Percentiles rank a stretch among this genome's conserved stretches.
Evolutionary conservation across 768 basidiomycete species (phyloP).

Genomic region (Hirschioporus abietinus): DNA sequence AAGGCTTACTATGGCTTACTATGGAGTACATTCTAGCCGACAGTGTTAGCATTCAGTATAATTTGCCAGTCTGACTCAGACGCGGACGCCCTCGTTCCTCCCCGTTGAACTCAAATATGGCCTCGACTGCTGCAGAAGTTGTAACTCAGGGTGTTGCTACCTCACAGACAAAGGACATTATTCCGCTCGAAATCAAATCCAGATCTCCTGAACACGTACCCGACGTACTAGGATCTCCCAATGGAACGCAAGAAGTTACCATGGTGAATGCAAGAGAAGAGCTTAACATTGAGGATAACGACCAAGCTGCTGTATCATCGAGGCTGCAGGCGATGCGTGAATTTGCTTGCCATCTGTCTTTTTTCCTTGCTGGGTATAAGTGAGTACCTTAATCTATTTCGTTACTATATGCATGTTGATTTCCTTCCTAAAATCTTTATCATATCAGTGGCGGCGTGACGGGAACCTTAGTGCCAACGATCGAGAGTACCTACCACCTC

Average conservation of each 20-base stretch:
- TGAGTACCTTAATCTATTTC: conserved; percentile 9
- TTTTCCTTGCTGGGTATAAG: conserved; percentile 26
- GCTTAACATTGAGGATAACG: not conserved
- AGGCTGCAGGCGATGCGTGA: not conserved
- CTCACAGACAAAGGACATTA: not conserved
- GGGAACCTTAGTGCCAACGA: conserved; percentile 21
- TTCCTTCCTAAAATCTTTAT: not conserved
- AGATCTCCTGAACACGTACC: not conserved
- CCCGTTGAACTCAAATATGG: too few relatives aligned
- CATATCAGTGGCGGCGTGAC: conserved; percentile 20
- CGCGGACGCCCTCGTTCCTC: too few relatives aligned
- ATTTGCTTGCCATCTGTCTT: not conserved
- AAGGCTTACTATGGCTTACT: too few relatives aligned
- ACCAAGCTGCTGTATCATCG: not conserved
- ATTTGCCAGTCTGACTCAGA: too few relatives aligned
- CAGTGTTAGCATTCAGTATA: too few relatives aligned
- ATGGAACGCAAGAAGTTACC: too few relatives aligned
- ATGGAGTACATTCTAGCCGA: too few relatives aligned
- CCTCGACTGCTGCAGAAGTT: not conserved
- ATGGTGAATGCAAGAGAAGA: not conserved
- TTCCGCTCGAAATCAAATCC: not conserved
- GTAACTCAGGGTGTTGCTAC: not conserved
- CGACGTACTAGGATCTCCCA: not conserved
- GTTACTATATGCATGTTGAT: not conserved
- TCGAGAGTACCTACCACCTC: conserved; percentile 19